A percentile compares a stretch with the other conserved stretches of the same genome.
Conservation (phyloP, 148 eudicot species). For the Fallopia convolvulus region DNA sequence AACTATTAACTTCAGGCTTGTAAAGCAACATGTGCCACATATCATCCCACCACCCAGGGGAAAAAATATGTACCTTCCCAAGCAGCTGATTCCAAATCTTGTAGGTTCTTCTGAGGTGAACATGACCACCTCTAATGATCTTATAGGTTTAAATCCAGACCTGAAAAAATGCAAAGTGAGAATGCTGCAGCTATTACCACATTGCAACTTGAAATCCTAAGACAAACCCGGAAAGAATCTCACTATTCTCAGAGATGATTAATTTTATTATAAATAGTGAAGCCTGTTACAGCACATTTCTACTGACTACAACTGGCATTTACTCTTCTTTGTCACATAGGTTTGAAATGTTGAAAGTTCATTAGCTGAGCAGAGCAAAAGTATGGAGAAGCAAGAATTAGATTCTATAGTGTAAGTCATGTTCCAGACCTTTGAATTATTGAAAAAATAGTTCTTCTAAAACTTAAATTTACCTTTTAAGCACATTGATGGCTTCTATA, state of each 20-base stretch:
- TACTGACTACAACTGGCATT: not conserved
- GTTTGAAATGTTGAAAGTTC: not conserved
- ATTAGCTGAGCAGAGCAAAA: not conserved
- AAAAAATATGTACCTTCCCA: constrained; percentile 60
- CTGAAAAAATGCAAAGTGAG: constrained; percentile 32
- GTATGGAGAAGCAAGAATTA: not conserved
- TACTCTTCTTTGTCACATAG: not conserved
- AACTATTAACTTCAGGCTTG: not conserved
- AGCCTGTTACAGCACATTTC: not conserved
- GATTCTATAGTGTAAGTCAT: not conserved
- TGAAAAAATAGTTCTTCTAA: not conserved
- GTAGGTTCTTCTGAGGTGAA: constrained; percentile 99
- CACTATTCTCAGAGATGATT: not conserved
- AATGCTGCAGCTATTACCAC: not conserved
- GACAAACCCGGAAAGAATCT: not conserved
- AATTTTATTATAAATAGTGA: not conserved
- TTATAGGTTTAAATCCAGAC: constrained; percentile 86
- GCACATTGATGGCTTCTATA: constrained; percentile 83
- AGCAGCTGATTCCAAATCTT: constrained; percentile 88
- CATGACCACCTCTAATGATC: constrained; percentile 91
- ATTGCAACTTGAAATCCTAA: constrained; percentile 1
- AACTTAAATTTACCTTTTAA: constrained; percentile 40
- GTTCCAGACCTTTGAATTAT: not conserved
- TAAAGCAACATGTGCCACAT: not conserved
- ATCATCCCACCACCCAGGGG: not conserved